Conservation (phyloP, 2,329 filamentous ascomycete species). For the Stemphylium beticola region DNA sequence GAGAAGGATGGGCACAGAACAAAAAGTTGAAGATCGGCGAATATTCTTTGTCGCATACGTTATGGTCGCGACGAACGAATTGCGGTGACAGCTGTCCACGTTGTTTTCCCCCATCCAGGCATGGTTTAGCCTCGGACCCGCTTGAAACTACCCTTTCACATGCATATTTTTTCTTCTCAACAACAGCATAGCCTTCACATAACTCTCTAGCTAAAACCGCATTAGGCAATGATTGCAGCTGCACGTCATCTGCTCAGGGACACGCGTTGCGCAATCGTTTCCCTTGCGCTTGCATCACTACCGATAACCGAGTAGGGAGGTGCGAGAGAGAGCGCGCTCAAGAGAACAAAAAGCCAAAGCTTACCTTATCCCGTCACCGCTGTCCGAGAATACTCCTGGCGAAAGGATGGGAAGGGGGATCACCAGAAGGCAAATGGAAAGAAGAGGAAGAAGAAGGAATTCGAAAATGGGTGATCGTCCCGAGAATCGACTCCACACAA, state of each 20-base stretch:
- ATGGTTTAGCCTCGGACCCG: neutral
- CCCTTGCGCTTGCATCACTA: too few species aligned
- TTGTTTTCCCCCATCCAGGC: neutral
- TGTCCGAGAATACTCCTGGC: too few species aligned
- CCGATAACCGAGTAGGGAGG: too few species aligned
- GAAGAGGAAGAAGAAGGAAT: neutral
- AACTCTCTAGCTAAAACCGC: too few species aligned
- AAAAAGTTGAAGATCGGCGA: neutral
- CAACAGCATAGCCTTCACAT: neutral
- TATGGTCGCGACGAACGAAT: neutral
- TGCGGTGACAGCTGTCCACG: slow-evolving; percentile 24
- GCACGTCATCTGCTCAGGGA: slow-evolving; percentile 16
- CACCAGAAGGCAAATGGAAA: neutral
- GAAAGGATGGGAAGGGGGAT: neutral
- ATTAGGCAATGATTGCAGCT: slow-evolving; percentile 4
- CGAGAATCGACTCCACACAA: neutral
- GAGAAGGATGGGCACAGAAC: neutral
- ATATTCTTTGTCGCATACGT: slow-evolving; percentile 5
- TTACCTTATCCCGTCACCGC: too few species aligned
- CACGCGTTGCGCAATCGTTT: too few species aligned
- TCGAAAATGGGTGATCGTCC: neutral
- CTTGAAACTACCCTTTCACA: slow-evolving; percentile 6
- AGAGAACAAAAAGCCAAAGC: too few species aligned
- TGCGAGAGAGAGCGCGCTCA: too few species aligned
- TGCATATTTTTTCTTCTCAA: slow-evolving; percentile 3